Percentiles rank a stretch among this genome's conserved stretches.
phyloP scores from a whole-genome alignment of 2,329 filamentous ascomycete species.

The Fusarium sp. region DNA sequence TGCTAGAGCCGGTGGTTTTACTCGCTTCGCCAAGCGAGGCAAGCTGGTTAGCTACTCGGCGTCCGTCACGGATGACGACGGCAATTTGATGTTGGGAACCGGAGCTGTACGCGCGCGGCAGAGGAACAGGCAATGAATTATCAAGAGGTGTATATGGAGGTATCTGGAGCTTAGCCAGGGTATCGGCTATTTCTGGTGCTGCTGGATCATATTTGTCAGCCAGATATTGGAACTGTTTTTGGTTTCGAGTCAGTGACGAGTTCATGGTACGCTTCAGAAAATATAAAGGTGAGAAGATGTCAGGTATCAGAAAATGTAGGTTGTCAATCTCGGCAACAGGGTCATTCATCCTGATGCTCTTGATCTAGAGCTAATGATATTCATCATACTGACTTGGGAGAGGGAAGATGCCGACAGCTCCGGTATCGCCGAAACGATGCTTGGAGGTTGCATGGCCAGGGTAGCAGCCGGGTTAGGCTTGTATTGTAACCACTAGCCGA shows the following conservation, averaged over 20 bases:
- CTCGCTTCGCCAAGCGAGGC: conserved; percentile 63
- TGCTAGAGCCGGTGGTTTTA: conserved; percentile 65
- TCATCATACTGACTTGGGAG: conserved; percentile 55
- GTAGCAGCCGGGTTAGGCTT: conserved; percentile 11
- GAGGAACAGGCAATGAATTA: conserved; percentile 65
- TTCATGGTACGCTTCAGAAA: conserved; percentile 25
- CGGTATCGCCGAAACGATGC: conserved; percentile 46
- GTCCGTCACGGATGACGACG: conserved; percentile 73
- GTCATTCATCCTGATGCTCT: conserved; percentile 70
- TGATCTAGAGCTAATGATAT: conserved; percentile 85
- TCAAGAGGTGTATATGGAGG: conserved; percentile 66
- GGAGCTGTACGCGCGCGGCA: conserved; percentile 62
- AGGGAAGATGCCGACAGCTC: conserved; percentile 26
- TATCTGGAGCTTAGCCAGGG: conserved; percentile 74
- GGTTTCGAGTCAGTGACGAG: conserved; percentile 43
- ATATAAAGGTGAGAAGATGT: conserved; percentile 21
- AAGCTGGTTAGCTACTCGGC: conserved; percentile 68
- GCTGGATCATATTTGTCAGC: conserved; percentile 77
- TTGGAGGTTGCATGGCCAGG: conserved; percentile 22
- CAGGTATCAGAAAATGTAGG: conserved; percentile 59
- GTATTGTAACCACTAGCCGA: conserved; percentile 3
- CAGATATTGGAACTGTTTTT: conserved; percentile 70
- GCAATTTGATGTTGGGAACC: conserved; percentile 68
- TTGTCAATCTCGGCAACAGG: conserved; percentile 70
- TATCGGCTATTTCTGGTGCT: conserved; percentile 75